phyloP scores from a whole-genome alignment of 1,284 basidiomycete genomes.

The Kwoniella shivajii region DNA sequence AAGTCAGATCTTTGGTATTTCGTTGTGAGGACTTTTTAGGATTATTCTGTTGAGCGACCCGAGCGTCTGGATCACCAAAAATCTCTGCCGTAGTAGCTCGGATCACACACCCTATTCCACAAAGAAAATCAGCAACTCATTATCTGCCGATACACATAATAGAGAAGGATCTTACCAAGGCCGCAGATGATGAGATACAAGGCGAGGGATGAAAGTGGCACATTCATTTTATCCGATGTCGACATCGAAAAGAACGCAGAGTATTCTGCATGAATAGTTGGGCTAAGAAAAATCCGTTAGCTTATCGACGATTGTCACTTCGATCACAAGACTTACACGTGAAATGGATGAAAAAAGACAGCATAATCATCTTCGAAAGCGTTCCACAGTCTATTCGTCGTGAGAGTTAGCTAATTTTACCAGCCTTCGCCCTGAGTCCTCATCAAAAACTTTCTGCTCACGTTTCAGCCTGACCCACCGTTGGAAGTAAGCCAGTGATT shows the following conservation, averaged over 20 bases:
- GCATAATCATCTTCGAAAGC: slow-evolving; percentile 46
- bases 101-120: slow-evolving; percentile 41
- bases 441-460: slow-evolving; percentile 18
- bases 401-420: too few relatives aligned
- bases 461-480: slow-evolving; percentile 44
- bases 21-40: neutral
- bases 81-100: slow-evolving; percentile 48
- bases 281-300: slow-evolving; percentile 14
- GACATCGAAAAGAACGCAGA: slow-evolving; percentile 45
- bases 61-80: slow-evolving; percentile 36
- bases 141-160: neutral
- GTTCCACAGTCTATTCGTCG: slow-evolving; percentile 31
- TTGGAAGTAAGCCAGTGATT: slow-evolving; percentile 50
- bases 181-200: slow-evolving; percentile 53
- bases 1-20: slow-evolving; percentile 45
- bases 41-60: slow-evolving; percentile 2
- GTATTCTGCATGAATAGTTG: slow-evolving; percentile 45
- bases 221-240: slow-evolving; percentile 42
- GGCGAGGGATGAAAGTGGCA: slow-evolving; percentile 45
- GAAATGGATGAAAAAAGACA: slow-evolving; percentile 50
- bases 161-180: slow-evolving; percentile 28
- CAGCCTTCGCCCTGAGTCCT: neutral
- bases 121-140: neutral
- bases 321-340: slow-evolving; percentile 28
- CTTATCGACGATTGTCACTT: neutral